A percentile compares a stretch with the other conserved stretches of the same genome.
phyloP scores from a whole-genome alignment of 1,284 basidiomycete species.

The Trametes polyzona region DNA sequence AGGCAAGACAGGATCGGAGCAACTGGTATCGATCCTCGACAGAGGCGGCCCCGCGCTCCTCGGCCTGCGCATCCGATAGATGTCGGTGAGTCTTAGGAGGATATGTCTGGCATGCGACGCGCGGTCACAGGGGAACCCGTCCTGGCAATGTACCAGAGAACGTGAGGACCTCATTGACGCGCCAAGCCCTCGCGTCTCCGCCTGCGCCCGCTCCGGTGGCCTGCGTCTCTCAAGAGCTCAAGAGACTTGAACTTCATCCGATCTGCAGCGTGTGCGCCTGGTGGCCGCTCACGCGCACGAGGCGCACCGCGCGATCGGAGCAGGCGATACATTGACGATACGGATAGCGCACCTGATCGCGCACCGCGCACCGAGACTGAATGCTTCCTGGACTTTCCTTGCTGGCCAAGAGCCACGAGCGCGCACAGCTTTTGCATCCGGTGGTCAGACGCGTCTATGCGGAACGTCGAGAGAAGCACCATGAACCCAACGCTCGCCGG shows the following conservation, averaged over 20 bases:
- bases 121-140: too few species aligned
- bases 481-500: too few species aligned
- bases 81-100: too few species aligned
- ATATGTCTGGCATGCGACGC: too few species aligned
- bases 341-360: not conserved
- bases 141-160: not conserved
- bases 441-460: not conserved
- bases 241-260: too few species aligned
- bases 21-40: not conserved
- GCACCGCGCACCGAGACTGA: not conserved
- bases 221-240: not conserved
- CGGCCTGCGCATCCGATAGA: not conserved
- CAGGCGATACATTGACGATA: not conserved
- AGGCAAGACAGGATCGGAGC: not conserved
- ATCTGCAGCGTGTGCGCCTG: not conserved
- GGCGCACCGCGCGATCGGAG: not conserved
- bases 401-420: too few species aligned
- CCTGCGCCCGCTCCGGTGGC: not conserved
- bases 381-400: too few species aligned
- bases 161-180: not conserved
- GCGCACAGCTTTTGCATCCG: not conserved
- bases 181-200: not conserved
- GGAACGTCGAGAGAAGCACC: not conserved
- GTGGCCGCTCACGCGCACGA: not conserved
- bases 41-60: not conserved